These are phyloP conservation scores for Botrytis deweyae DNA, from an alignment of 2,329 filamentous ascomycete species.

Conservation along the genomic window DNA sequence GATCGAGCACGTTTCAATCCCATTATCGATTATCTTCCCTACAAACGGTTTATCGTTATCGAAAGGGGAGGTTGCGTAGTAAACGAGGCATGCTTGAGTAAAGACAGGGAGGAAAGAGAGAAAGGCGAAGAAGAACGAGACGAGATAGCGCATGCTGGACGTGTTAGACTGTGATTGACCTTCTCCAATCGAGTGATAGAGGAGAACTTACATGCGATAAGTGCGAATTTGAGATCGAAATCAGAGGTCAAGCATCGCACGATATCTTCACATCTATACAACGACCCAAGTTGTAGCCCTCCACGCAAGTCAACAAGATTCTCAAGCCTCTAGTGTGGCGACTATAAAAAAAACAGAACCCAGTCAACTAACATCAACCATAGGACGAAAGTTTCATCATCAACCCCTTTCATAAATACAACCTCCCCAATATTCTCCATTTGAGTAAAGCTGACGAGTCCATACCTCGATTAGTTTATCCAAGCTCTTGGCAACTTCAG, in stretches of 20 bases:
- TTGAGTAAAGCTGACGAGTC: neutral
- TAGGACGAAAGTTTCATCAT: too few relatives aligned
- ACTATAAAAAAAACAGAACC: neutral
- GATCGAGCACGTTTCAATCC: constrained; percentile 26
- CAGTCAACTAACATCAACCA: neutral
- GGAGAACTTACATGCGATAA: neutral
- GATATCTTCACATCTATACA: neutral
- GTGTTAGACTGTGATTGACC: neutral
- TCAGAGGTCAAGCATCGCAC: neutral
- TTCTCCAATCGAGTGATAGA: too few relatives aligned
- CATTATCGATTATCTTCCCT: constrained; percentile 25
- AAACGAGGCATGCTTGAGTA: constrained; percentile 25
- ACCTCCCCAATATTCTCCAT: neutral
- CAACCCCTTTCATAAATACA: neutral
- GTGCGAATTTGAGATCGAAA: too few relatives aligned
- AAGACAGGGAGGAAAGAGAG: neutral
- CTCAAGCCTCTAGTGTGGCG: neutral
- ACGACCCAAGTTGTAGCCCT: too few relatives aligned
- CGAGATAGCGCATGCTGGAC: neutral
- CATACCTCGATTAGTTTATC: neutral
- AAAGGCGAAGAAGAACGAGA: neutral
- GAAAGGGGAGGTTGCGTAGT: constrained; percentile 25
- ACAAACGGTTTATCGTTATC: constrained; percentile 24
- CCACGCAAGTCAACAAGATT: neutral
- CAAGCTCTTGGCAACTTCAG: constrained; percentile 8